Evolutionary conservation across 2,329 filamentous ascomycete species (phyloP), one percentile per base, ranked within the genome.

Genomic region (Curvularia lunata): DNA sequence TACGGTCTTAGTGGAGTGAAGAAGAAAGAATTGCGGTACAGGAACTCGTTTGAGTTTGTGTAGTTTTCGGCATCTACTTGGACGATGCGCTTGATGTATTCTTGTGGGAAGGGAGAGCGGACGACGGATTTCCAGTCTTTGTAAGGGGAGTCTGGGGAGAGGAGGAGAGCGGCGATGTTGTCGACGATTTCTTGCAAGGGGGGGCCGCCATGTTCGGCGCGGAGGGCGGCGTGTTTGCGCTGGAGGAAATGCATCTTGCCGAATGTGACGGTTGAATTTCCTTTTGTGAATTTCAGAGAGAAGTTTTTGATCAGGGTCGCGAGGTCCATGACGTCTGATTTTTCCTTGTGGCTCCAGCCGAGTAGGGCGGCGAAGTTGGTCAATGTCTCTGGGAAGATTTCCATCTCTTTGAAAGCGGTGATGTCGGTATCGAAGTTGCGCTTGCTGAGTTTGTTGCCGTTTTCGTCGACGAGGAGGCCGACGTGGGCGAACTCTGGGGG

Each of bases 281-380:
- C 94, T 67, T 90, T 91, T 3, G 92, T 98, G 78, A 97, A 96
- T 71, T 92, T 92, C 64, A 96, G 83, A 45, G 88, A 87, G 73
- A 97, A 94, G 85, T 87, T 86, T 18, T 88, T 75, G 43, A 91
- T 83, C 52, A 99, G 84, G 9, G 92, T 85, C 0, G 87, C 73
- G 56, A 97, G 78, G 23, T 83, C 84, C 79, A 94, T 86, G 19
- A 92, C 79, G 69, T 96, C 90, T n/a, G 83, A 84, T 48, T 84
- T 85, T 58, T 83, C 76, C 25, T 81, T 80, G 69, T 92, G 89
- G 27, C 87, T 90, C 92, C 92, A 96, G 23, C 92, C 92, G 1
- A 97, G 81, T 16, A 98, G 82, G 0, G 91, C 89, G 7, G 93
- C 86, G 80, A 96, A 98, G 73, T 97, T 96, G 30, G 83, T 79